A percentile compares a stretch with the other conserved stretches of the same genome.
These are phyloP conservation scores for Macrophomina pseudophaseolina DNA, from an alignment of 2,329 filamentous ascomycete genomes.

Conservation along the genomic window DNA sequence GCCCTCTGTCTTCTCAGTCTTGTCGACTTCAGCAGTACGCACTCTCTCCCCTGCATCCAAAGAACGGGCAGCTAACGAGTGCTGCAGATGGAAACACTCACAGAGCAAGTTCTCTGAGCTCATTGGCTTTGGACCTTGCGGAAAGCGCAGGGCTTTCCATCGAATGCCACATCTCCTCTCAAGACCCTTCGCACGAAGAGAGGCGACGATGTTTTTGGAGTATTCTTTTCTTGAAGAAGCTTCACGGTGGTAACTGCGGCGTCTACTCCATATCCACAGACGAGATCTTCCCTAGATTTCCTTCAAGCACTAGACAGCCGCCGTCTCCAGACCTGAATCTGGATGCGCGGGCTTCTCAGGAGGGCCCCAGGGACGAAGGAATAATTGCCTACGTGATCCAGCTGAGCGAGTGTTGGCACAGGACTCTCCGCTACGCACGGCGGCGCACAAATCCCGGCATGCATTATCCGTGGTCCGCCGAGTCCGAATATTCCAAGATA, in stretches of 20 bases:
- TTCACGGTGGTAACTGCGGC: constrained; percentile 37
- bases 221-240: constrained; percentile 38
- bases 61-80: not conserved
- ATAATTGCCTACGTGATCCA: constrained; percentile 55
- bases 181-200: constrained; percentile 35
- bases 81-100: constrained; percentile 52
- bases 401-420: constrained; percentile 56
- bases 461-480: constrained; percentile 55
- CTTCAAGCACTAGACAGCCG: constrained; percentile 42
- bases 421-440: constrained; percentile 54
- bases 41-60: not conserved
- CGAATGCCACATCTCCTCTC: constrained; percentile 35
- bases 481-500: constrained; percentile 60
- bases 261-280: constrained; percentile 44
- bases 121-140: constrained; percentile 53
- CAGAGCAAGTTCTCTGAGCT: constrained; percentile 51
- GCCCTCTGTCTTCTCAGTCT: constrained; percentile 48
- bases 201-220: constrained; percentile 42
- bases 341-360: constrained; percentile 27
- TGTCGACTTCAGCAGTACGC: constrained; percentile 49
- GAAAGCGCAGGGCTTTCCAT: constrained; percentile 52
- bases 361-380: constrained; percentile 39
- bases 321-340: constrained; percentile 33
- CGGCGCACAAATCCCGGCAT: constrained; percentile 50
- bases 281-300: constrained; percentile 43